A percentile compares a stretch with the other conserved stretches of the same genome.
Conservation (phyloP, 1,284 basidiomycete genomes). For the Marasmius tenuissimus region DNA sequence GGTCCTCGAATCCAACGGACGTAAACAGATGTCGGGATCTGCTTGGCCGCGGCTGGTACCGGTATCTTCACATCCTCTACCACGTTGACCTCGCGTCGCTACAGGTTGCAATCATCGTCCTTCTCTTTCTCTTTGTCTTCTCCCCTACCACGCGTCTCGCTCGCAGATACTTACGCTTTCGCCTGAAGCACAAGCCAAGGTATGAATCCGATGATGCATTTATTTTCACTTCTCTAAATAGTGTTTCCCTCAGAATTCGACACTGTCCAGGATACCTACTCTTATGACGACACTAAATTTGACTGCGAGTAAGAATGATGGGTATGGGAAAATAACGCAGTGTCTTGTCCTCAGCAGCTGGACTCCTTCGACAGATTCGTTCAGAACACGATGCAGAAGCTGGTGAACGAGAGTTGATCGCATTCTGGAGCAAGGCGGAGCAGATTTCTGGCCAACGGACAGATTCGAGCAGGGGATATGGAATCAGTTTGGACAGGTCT, state of each 20-base stretch:
- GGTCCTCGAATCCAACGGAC: too few species aligned
- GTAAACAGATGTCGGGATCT: too few species aligned
- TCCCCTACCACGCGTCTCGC: too few species aligned
- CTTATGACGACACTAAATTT: conserved; percentile 58
- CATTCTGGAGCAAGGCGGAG: conserved; percentile 97
- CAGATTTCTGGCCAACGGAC: too few species aligned
- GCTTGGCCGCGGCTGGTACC: too few species aligned
- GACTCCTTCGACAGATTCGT: conserved; percentile 99
- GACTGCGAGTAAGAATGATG: conserved; percentile 62
- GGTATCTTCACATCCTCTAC: too few species aligned
- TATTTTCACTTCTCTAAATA: conserved; percentile 1
- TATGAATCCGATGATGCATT: conserved; percentile 32
- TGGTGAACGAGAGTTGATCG: conserved; percentile 97
- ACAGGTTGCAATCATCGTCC: too few species aligned
- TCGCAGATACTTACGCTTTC: too few species aligned
- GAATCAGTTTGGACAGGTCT: conserved; percentile 98
- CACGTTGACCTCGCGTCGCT: too few species aligned
- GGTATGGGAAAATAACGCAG: conserved; percentile 83
- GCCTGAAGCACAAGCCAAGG: conserved; percentile 45
- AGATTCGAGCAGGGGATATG: conserved; percentile 93
- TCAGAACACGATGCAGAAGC: conserved; percentile 99
- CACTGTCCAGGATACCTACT: conserved; percentile 48
- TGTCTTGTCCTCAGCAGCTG: conserved; percentile 96
- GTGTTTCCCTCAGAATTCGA: conserved; percentile 38
- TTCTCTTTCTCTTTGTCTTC: too few species aligned